Evolutionary conservation across 106 monocot species (phyloP), one percentile per base, ranked within the genome.

Genomic region (Triglochin maritima): DNA sequence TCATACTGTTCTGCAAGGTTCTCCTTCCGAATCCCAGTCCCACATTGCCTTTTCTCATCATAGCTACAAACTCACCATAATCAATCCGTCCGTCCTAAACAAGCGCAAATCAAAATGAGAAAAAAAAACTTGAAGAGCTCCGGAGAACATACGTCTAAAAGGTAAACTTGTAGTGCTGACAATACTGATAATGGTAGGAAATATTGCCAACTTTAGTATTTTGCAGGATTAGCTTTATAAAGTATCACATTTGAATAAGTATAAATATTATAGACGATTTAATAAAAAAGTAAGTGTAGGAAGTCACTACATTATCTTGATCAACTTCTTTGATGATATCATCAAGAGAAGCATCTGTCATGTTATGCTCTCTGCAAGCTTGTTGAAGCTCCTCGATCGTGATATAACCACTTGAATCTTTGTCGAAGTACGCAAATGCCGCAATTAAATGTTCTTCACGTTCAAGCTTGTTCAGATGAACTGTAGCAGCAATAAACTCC

Each of bases 391-490:
- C 74, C 51, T 74, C 74, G 11, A 67, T 60, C 9, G 74, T 74
- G 54, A 74, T 74, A 56, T 59, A 74, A 5, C 74, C 74, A 52
- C 74, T 74, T 53, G 60, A 66, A 60, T 74, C 74, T 60, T 60
- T 74, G 17, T 74, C 74, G 51, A 74, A 74, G 45, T 60, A 74
- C 15, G 74, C 67, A 59, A 74, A 74, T 43, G 67, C 74, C 10
- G 66, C 67, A 67, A 60, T n/a, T 12, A 74, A 59, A 67, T 74
- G 74, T 17, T 74, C 74, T 42, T 74, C 74, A 11, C 65, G 53
- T 49, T 74, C 74, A 3, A 74, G 59, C 44, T 74, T 74, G 67
- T 74, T 74, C 13, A 74, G 66, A 67, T 74, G 74, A 66, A 74
- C 44, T 4, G 74, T 74, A 12, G 74, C 74, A 50, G 74, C 74